Evolutionary conservation across 2,329 filamentous ascomycete species (phyloP).

Genomic region (Ascomycota sp.): DNA sequence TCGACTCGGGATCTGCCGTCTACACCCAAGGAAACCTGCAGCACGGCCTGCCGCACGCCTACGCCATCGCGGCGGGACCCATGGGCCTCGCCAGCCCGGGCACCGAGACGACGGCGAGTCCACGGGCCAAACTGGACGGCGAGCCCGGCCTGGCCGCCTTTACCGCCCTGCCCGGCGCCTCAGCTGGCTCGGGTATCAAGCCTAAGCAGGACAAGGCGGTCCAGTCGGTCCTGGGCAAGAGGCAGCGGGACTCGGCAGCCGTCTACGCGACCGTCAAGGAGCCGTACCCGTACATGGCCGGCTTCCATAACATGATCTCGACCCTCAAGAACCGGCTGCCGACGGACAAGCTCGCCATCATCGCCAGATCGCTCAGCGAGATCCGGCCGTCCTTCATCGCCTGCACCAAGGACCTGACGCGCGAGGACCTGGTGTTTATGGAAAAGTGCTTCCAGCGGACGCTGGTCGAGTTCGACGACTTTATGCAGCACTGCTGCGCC

Average conservation of each 20-base stretch:
- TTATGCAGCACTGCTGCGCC: conserved; percentile 70
- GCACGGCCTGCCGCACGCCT: conserved; percentile 43
- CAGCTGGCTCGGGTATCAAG: conserved; percentile 17
- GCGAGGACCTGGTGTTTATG: conserved; percentile 87
- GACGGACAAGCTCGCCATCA: conserved; percentile 55
- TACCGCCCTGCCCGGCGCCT: conserved; percentile 7
- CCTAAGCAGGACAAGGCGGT: conserved; percentile 20
- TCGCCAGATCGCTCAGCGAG: conserved; percentile 70
- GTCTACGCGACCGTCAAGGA: conserved; percentile 82
- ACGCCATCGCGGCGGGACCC: conserved; percentile 42
- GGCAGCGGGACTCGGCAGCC: conserved; percentile 52
- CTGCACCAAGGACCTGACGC: conserved; percentile 71
- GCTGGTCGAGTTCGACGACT: conserved; percentile 81
- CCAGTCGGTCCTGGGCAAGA: conserved; percentile 36
- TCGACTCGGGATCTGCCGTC: conserved; percentile 27
- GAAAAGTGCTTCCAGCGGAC: conserved; percentile 92
- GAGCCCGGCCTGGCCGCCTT: conserved; percentile 20
- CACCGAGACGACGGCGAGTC: conserved; percentile 41
- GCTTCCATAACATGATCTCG: conserved; percentile 73
- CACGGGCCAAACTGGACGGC: conserved; percentile 36
- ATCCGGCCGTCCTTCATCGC: conserved; percentile 88
- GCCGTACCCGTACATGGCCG: conserved; percentile 76
- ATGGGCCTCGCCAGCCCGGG: conserved; percentile 42
- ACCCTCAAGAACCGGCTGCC: conserved; percentile 64
- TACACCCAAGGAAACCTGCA: conserved; percentile 38